A percentile compares a stretch with the other conserved stretches of the same genome.
phyloP scores from a whole-genome alignment of 805 yeast genomes.

The Starmerella davenportii region DNA sequence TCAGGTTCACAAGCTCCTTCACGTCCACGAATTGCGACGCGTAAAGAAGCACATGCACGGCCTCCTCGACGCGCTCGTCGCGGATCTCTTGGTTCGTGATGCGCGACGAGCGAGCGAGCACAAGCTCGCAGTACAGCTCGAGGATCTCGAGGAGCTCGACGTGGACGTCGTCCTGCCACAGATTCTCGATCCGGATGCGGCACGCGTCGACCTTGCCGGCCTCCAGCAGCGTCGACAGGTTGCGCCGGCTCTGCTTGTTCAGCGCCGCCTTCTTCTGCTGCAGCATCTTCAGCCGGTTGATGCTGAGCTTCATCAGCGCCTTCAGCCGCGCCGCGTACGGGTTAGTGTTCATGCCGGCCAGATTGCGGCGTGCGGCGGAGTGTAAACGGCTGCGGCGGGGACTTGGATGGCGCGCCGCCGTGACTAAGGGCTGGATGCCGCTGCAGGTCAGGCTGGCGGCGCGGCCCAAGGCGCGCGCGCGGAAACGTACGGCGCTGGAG shows the following conservation, averaged over 20 bases:
- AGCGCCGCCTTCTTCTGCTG: conserved; percentile 61
- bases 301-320: conserved; percentile 35
- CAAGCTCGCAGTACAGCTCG: conserved; percentile 66
- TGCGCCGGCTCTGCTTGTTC: conserved; percentile 55
- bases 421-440: too few relatives aligned
- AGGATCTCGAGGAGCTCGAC: conserved; percentile 61
- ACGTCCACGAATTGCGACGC: conserved; percentile 59
- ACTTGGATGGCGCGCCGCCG: too few relatives aligned
- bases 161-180: conserved; percentile 64
- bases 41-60: conserved; percentile 49
- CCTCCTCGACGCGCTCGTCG: conserved; percentile 38
- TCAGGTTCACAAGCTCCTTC: conserved; percentile 44
- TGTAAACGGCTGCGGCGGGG: too few relatives aligned
- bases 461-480: too few relatives aligned
- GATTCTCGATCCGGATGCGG: conserved; percentile 61
- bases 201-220: conserved; percentile 70
- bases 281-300: conserved; percentile 48
- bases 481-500: too few relatives aligned
- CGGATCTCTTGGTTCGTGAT: conserved; percentile 23
- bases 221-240: conserved; percentile 49
- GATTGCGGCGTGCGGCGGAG: too few relatives aligned
- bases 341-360: not conserved
- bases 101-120: conserved; percentile 55
- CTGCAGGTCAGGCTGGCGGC: too few relatives aligned
- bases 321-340: conserved; percentile 17